Conservation (phyloP, 2,329 filamentous ascomycete species). For the Trichoderma gracile region DNA sequence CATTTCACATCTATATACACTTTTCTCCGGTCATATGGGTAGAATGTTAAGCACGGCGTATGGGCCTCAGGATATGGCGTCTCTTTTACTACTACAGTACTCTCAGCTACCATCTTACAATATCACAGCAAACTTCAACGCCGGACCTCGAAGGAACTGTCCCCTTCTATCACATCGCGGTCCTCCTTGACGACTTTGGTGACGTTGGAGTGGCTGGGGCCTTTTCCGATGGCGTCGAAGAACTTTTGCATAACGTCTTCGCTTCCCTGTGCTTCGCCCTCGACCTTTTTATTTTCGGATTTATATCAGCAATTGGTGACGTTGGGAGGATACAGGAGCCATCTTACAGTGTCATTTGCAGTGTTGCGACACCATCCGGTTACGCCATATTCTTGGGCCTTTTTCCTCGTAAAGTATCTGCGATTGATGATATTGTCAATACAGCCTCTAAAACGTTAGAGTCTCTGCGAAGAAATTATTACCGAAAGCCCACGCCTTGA, state of each 20-base stretch:
- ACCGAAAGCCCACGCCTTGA: constrained; percentile 59
- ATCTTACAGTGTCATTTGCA: constrained; percentile 52
- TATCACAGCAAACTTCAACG: constrained; percentile 32
- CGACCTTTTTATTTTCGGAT: constrained; percentile 54
- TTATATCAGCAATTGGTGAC: not conserved
- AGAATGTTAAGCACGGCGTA: constrained; percentile 8
- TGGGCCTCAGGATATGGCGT: not conserved
- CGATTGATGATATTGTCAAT: not conserved
- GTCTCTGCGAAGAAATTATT: constrained; percentile 14
- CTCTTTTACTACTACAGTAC: too few relatives aligned
- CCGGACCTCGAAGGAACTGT: constrained; percentile 64
- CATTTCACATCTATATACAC: not conserved
- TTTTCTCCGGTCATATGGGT: not conserved
- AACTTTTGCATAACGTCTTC: constrained; percentile 66
- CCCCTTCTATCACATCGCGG: constrained; percentile 64
- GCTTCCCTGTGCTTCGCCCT: constrained; percentile 83
- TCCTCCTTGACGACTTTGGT: constrained; percentile 70
- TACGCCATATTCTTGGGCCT: constrained; percentile 51
- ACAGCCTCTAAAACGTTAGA: not conserved
- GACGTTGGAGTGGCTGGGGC: constrained; percentile 72
- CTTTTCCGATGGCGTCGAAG: constrained; percentile 71
- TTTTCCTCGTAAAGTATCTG: constrained; percentile 57
- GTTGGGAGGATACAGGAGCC: not conserved
- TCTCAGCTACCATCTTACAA: not conserved
- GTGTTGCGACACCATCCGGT: constrained; percentile 66